Percentiles rank a stretch among this genome's conserved stretches.
Conservation (phyloP, 371 early-diverging fungal species). For the Rhizopus arrhizus region DNA sequence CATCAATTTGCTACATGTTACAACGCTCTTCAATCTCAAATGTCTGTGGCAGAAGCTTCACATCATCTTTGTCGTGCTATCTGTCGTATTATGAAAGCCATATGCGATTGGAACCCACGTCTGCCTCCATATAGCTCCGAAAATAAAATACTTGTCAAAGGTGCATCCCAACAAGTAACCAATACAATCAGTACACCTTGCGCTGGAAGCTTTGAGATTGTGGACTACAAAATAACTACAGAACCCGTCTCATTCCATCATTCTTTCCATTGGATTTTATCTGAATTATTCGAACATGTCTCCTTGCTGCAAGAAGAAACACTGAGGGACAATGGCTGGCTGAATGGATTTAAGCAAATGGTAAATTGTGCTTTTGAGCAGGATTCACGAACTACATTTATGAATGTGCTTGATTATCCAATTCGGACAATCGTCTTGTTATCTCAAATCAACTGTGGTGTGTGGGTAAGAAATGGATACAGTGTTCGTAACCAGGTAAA, state of each 20-base stretch:
- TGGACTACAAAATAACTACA: conserved; percentile 66
- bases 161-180: conserved; percentile 30
- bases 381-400: conserved; percentile 25
- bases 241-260: conserved; percentile 85
- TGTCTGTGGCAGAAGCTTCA: conserved; percentile 17
- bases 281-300: conserved; percentile 75
- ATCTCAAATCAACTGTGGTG: conserved; percentile 86
- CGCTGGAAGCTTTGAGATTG: conserved; percentile 46
- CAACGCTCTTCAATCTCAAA: conserved; percentile 10
- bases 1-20: conserved; percentile 81
- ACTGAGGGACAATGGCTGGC: conserved; percentile 55
- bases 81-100: conserved; percentile 52
- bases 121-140: conserved; percentile 12
- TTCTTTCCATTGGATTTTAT: conserved; percentile 91
- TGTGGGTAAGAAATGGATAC: conserved; percentile 96
- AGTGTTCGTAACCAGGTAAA: conserved; percentile 66
- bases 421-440: conserved; percentile 71
- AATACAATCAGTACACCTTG: conserved; percentile 35
- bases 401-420: conserved; percentile 75
- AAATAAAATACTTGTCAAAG: conserved; percentile 22
- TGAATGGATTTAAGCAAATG: conserved; percentile 57
- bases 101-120: conserved; percentile 57
- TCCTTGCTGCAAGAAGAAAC: conserved; percentile 58
- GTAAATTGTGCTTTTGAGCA: conserved; percentile 35
- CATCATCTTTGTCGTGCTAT: conserved; percentile 41